Evolutionary conservation across 805 yeast genomes (phyloP), one percentile per base, ranked within the genome.

Genomic region (Metschnikowia cerradonensis): DNA sequence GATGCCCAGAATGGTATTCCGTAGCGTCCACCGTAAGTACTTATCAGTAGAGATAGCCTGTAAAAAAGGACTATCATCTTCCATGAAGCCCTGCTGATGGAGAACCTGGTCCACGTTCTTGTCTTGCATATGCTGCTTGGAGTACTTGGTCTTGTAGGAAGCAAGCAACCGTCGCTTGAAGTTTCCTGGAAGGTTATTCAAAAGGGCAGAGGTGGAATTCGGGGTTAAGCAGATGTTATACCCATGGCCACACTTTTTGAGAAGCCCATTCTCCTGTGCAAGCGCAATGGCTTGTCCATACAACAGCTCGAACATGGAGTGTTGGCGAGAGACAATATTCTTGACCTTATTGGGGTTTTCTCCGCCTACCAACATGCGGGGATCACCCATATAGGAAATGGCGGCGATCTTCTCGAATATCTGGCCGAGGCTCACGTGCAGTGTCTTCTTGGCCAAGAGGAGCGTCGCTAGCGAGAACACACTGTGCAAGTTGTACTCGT

Each of bases 301-400:
- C 60, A 94, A 79, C 50, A 70, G 68, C 52, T 84, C 78, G 70
- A 94, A 94, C 54, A 81, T 77, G 17, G 71, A 68, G 55, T 80
- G 78, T 67, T 94, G 97, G 65, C 86, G 86, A 10, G 68, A 65
- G 3, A 94, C 98, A 54, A 94, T 94, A 64, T 94, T 94, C 45
- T 75, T 72, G 38, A 91, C 88, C 67, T 94, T 94, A 59, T 84
- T 77, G 4, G 97, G 97, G 65, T 94, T 88, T 66, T 94, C 99
- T 1, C 97, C 98, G 8, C 89, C 88, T 30, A 91, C 72, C 40
- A 77, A 73, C 79, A 90, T 84, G 58, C 99, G 80, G 30, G 90
- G 85, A 65, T 94, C 99, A 17, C 99, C 99, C 66, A 83, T 70
- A 63, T 94, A 94, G 19, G 96, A 88, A 15, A 94, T 68, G 13